Base-by-base conservation (phyloP, 2,329 filamentous ascomycete genomes). In the Colletotrichum sidae region DNA sequence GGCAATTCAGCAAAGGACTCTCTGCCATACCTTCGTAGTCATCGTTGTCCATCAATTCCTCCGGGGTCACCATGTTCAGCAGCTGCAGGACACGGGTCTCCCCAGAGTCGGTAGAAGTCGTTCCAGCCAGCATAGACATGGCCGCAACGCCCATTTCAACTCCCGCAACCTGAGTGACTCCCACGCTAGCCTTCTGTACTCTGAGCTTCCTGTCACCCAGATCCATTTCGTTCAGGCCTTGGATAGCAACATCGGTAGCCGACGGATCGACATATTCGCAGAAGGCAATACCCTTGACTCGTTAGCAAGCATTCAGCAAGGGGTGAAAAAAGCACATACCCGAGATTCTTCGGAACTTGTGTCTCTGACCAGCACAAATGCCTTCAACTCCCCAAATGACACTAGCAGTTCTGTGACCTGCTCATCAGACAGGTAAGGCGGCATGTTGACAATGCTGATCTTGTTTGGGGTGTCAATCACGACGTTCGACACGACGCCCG, bases 31-130 rank as follows among this genome's bases (percentile, higher is more conserved):
- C 95, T 80, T 97, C 92, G 74, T 97, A 98, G 74, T 99, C 96
- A 41, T 98, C 94, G 55, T 90, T 90, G 75, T 98, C 94, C 79
- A 97, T 89, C 33, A 99, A 83, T 79, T 99, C 96, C 72, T 99
- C 96, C 0, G 94, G 86, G 0, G 96, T 99, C 41, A 99, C 95
- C 96, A 99, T 99, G 82, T 99, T 99, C 74, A 99, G 87, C 67
- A 99, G 83, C 79, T 97, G 95, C 67, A 99, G 78, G 13, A 99
- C 95, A 60, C 92, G 88, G 69, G 92, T 92, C 66, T 90, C 89
- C 71, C 97, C 94, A 39, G 92, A 83, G 66, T 94, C 92, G 60
- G 86, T 86, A 42, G 92, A 91, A 3, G 90, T 93, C 17, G 96
- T 97, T 63, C 95, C 94, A 42, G 96, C 96, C 72, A 99, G 92